Conservation (phyloP, 2,329 filamentous ascomycete species). For the Whalleya microplaca region DNA sequence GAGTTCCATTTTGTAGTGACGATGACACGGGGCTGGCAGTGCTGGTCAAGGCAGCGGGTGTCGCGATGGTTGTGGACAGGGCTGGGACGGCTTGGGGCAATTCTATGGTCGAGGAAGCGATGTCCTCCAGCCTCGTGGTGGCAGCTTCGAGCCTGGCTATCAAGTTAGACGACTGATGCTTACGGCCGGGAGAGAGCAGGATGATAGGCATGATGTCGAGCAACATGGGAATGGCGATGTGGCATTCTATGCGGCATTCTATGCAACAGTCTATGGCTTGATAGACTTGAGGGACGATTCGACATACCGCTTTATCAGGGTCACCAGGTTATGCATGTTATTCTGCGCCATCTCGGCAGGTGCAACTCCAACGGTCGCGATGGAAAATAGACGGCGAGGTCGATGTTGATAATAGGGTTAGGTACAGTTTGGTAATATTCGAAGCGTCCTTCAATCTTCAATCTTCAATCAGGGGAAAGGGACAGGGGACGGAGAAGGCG, state of each 20-base stretch:
- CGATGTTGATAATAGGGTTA: background rate
- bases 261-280: constrained; percentile 2
- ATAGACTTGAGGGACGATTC: constrained; percentile 10
- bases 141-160: constrained; percentile 87
- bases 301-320: constrained; percentile 93
- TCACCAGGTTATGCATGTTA: constrained; percentile 96
- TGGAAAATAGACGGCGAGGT: background rate
- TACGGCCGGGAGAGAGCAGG: constrained; percentile 18
- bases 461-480: constrained; percentile 9
- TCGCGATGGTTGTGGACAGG: constrained; percentile 45
- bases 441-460: background rate
- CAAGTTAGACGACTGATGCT: constrained; percentile 48
- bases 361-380: constrained; percentile 2
- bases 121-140: constrained; percentile 93
- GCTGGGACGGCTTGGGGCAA: constrained; percentile 55
- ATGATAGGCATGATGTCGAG: constrained; percentile 18
- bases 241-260: constrained; percentile 7
- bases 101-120: constrained; percentile 76
- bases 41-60: constrained; percentile 40
- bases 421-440: constrained; percentile 7
- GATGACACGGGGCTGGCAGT: constrained; percentile 45
- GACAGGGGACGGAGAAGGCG: background rate
- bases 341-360: constrained; percentile 65
- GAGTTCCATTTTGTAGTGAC: constrained; percentile 46
- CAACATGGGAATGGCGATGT: background rate